Conservation (phyloP, 176 grass and related monocot genomes). For the Phragmites australis region DNA sequence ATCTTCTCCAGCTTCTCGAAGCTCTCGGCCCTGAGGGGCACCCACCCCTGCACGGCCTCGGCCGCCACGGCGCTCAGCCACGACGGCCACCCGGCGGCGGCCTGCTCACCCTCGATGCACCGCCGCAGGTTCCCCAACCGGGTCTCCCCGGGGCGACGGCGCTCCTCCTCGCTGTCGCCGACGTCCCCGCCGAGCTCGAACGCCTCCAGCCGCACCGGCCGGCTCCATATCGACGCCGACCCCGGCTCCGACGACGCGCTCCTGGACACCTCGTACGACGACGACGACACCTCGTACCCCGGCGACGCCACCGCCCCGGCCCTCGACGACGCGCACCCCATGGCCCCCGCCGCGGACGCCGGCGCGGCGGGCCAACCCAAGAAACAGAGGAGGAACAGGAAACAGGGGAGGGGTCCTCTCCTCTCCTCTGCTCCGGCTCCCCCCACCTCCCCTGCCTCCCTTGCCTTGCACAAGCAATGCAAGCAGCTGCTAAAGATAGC, state of each 20-base stretch:
- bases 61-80: constrained; percentile 89
- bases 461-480: constrained; percentile 29
- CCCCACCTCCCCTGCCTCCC: constrained; percentile 30
- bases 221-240: constrained; percentile 43
- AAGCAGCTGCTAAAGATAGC: constrained; percentile 56
- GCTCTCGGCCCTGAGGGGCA: constrained; percentile 72
- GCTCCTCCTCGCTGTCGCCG: background rate
- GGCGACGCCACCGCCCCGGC: constrained; percentile 47
- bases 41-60: constrained; percentile 93
- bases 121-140: constrained; percentile 49
- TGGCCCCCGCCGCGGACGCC: constrained; percentile 19
- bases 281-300: constrained; percentile 34
- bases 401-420: constrained; percentile 44
- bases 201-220: constrained; percentile 33
- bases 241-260: constrained; percentile 35
- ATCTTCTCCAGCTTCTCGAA: constrained; percentile 96
- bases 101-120: constrained; percentile 62
- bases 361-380: constrained; percentile 21
- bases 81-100: constrained; percentile 76
- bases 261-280: constrained; percentile 28
- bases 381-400: constrained; percentile 41
- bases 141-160: background rate
- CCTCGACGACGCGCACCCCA: constrained; percentile 88
- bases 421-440: constrained; percentile 41
- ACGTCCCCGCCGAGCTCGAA: background rate